Evolutionary conservation across 129 eudicot species (phyloP), one percentile per base, ranked within the genome.

Genomic region (Tagetes patula): DNA sequence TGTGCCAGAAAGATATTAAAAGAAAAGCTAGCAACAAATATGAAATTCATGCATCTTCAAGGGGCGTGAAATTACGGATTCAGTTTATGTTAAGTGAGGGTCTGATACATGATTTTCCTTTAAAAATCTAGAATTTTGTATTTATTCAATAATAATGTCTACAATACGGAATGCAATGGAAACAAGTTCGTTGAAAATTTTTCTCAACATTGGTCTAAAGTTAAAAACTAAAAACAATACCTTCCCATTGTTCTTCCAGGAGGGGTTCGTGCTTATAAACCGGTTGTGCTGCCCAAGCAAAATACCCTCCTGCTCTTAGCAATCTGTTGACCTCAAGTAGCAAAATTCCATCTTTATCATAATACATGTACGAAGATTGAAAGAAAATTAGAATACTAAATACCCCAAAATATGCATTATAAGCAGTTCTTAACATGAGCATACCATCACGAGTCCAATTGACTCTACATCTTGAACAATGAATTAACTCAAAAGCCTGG

Each of bases 391-490:
- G 13, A 20, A 20, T 20, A 20, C 27, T 20, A 0, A 9, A 13
- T 46, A 13, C 50, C 2, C 50, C 50, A 3, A 1, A 46, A 46
- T 46, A 46, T 46, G 50, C 50, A 8, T 7, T 27, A 42, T 9
- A 66, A 66, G 31, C 34, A 42, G 8, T 66, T 9, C 27, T 31
- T 34, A 5, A 62, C 67, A 43, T 6, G 63, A 63, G 33, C 86
- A 75, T 82, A 92, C 98, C 98, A 75, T 92, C 98, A 55, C 98
- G 98, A 58, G 98, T 92, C 98, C 98, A 92, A 75, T 92, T 89
- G 76, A 92, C 87, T 82, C 98, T 85, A 78, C 98, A 92, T 83
- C 98, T 89, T 72, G 98, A 92, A 78, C 98, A 92, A 77, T 92
- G 98, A 66, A 92, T 85, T 60, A 92, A 56, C 36, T 92, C 98